Base-by-base conservation (phyloP, 2,329 filamentous ascomycete species). In the Bipolaris cookei region DNA sequence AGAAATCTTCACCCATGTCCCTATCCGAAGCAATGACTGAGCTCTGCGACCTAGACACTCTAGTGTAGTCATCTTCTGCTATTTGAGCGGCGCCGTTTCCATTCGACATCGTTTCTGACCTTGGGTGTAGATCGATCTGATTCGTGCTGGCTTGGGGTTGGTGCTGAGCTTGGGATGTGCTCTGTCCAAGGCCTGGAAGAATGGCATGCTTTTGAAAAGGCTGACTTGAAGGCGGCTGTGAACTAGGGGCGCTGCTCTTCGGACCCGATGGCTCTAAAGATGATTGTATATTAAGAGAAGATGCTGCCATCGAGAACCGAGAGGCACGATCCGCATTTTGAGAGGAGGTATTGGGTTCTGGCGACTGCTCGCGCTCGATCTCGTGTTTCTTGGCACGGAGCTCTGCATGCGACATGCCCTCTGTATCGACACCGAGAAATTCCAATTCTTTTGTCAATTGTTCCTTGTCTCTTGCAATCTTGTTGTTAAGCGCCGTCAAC, bases 401-500 rank as follows among this genome's bases (percentile, higher is more conserved):
- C 49, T 80, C 76, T 21, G 77, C 77, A 54, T 80, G 70, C 3
- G 78, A 75, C 64, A 81, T 76, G 3, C 79, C 79, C 49, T 80
- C 76, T 1, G 81, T 80, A 53, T 84, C 79, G 38, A 81, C 66
- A 37, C 79, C 79, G 18, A 84, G 73, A 48, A 69, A 70, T 56
- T 81, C 78, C n/a, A 85, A 72, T 62, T 84, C 82, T 30, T 78
- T 73, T 4, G 80, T 68, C 39, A 84, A 78, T 43, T 76, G 73
- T 51, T 76, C 73, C 60, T 78, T 76, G 39, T 73, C 79, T 66
- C 65, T 76, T 67, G 72, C 75, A 60, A 73, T 76, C 69, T 64
- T 79, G 74, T 68, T 68, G 45, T 76, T 75, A 14, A 76, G 67
- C 13, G 71, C 66, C 43, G 72, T 71, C 6, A 79, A 67, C 49